Conservation (phyloP, 176 grass and related monocot species). For the Carex parvula region DNA sequence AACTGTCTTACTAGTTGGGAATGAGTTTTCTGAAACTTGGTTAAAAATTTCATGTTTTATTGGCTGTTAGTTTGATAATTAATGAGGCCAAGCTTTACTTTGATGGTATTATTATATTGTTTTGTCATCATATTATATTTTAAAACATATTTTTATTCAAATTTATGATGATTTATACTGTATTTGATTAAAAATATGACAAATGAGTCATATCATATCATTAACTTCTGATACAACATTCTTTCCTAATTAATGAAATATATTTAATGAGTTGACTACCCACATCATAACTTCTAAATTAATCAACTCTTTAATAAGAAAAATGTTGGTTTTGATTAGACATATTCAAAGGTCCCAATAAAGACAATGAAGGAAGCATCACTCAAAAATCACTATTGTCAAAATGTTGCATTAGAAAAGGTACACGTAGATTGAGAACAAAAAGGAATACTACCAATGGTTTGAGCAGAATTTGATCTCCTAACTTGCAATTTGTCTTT, state of each 20-base stretch:
- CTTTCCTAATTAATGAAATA: neutral
- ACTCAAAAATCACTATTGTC: neutral
- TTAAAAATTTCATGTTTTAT: too few species aligned
- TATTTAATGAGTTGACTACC: neutral
- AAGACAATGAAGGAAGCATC: neutral
- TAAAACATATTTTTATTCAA: neutral
- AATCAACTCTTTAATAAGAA: neutral
- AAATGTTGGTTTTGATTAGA: neutral
- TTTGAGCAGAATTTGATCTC: neutral
- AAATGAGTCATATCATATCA: neutral
- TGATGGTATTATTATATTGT: neutral
- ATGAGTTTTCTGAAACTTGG: neutral
- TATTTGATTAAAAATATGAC: neutral
- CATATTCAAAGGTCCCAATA: neutral
- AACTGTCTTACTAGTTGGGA: too few species aligned
- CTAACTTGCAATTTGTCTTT: neutral
- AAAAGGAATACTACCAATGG: neutral
- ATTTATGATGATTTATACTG: neutral
- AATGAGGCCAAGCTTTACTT: neutral
- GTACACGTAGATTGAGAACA: neutral
- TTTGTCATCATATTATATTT: constrained; percentile 4
- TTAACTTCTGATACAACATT: neutral
- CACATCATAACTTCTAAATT: neutral
- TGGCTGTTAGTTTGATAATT: too few species aligned
- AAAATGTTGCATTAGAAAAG: neutral